A percentile compares a stretch with the other conserved stretches of the same genome.
Conservation (phyloP, 1,284 basidiomycete species). For the Fomitopsis betulina region DNA sequence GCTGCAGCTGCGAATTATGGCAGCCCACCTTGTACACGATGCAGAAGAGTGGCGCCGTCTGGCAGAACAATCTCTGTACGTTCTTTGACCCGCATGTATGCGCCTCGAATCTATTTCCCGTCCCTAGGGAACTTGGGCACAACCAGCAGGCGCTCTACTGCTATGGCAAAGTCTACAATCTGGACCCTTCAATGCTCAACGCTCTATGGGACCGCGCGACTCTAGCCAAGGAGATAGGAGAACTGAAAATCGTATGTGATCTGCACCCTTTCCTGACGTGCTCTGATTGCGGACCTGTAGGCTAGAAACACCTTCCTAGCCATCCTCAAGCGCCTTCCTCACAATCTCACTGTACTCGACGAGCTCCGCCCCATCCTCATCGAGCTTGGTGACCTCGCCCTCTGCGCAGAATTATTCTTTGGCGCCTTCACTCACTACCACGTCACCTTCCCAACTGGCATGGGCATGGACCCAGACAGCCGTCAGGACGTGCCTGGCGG, state of each 20-base stretch:
- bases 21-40: slow-evolving; percentile 83
- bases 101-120: neutral
- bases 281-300: slow-evolving; percentile 29
- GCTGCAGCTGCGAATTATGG: slow-evolving; percentile 85
- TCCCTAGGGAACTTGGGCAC: slow-evolving; percentile 58
- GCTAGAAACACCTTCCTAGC: slow-evolving; percentile 74
- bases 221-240: slow-evolving; percentile 74
- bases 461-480: slow-evolving; percentile 22
- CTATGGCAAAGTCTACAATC: slow-evolving; percentile 77
- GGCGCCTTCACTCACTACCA: slow-evolving; percentile 52
- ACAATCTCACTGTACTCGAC: slow-evolving; percentile 77
- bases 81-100: neutral
- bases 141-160: slow-evolving; percentile 91
- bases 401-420: slow-evolving; percentile 64
- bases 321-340: slow-evolving; percentile 74
- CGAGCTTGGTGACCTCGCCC: slow-evolving; percentile 59
- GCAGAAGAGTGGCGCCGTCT: slow-evolving; percentile 86
- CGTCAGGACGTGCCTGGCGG: slow-evolving; percentile 33
- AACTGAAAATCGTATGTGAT: slow-evolving; percentile 55
- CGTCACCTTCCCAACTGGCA: slow-evolving; percentile 30
- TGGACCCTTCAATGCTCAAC: slow-evolving; percentile 79
- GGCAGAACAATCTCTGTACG: slow-evolving; percentile 70
- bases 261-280: neutral
- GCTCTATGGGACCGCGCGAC: slow-evolving; percentile 89
- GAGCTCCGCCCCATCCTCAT: slow-evolving; percentile 80